Conservation (phyloP, 768 basidiomycete genomes). For the Suillus spraguei region DNA sequence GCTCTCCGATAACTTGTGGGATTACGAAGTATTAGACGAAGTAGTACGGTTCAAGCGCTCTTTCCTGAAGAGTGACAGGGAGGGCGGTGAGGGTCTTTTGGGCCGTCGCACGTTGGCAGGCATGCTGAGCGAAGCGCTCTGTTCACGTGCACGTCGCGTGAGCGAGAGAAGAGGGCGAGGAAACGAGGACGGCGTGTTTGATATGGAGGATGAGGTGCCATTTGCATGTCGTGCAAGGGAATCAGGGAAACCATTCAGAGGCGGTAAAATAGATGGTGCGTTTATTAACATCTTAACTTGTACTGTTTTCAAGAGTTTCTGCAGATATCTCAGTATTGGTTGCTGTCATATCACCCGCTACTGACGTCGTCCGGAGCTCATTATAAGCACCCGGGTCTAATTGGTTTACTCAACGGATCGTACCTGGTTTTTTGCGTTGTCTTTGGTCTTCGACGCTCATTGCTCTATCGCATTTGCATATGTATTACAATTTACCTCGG, state of each 20-base stretch:
- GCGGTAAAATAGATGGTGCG: slow-evolving; percentile 87
- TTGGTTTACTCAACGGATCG: not conserved
- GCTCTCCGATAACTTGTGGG: slow-evolving; percentile 86
- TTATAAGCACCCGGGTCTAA: not conserved
- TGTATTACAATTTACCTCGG: slow-evolving; percentile 2
- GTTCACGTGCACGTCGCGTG: slow-evolving; percentile 73
- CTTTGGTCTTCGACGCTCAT: not conserved
- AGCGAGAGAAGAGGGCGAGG: slow-evolving; percentile 48
- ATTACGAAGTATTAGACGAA: slow-evolving; percentile 85
- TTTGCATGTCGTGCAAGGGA: slow-evolving; percentile 82
- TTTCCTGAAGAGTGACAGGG: slow-evolving; percentile 29
- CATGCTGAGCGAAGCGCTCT: slow-evolving; percentile 79
- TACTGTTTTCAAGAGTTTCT: slow-evolving; percentile 8
- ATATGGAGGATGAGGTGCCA: slow-evolving; percentile 61
- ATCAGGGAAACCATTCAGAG: slow-evolving; percentile 68
- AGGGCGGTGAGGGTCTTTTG: slow-evolving; percentile 32
- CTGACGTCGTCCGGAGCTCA: slow-evolving; percentile 23
- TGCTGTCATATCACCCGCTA: slow-evolving; percentile 59
- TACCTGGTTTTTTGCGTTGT: not conserved
- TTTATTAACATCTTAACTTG: not conserved
- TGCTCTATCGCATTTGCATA: slow-evolving; percentile 2
- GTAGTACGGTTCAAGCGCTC: slow-evolving; percentile 57
- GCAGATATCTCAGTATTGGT: slow-evolving; percentile 69
- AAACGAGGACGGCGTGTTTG: slow-evolving; percentile 27
- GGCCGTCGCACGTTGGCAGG: slow-evolving; percentile 59